These are phyloP conservation scores for Colletotrichum costaricense DNA, from an alignment of 2,329 filamentous ascomycete species.

Conservation along the genomic window DNA sequence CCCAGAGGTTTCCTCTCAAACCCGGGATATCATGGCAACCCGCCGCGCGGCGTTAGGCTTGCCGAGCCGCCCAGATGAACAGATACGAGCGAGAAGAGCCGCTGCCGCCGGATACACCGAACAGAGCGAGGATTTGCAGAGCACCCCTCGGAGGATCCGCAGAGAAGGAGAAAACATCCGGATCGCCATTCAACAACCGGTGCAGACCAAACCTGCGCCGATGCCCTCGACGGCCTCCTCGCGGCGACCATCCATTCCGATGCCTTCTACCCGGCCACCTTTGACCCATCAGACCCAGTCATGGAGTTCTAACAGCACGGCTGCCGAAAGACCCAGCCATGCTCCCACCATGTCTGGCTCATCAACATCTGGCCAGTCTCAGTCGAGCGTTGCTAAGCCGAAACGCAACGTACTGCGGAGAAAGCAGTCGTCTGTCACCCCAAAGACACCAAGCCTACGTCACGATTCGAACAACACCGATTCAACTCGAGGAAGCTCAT, in stretches of 20 bases:
- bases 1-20: constrained; percentile 34
- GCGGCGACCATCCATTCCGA: constrained; percentile 42
- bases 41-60: constrained; percentile 53
- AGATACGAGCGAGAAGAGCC: constrained; percentile 43
- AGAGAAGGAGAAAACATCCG: constrained; percentile 30
- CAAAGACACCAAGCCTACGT: constrained; percentile 47
- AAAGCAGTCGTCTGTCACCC: constrained; percentile 60
- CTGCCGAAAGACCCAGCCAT: constrained; percentile 46
- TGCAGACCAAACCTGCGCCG: constrained; percentile 43
- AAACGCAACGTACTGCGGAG: constrained; percentile 58
- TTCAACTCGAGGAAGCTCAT: constrained; percentile 53
- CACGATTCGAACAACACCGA: constrained; percentile 48
- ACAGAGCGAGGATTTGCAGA: constrained; percentile 28
- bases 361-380: constrained; percentile 47
- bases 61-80: constrained; percentile 52
- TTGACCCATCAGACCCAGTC: constrained; percentile 56
- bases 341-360: constrained; percentile 46
- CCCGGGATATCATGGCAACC: constrained; percentile 56
- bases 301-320: constrained; percentile 51
- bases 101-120: constrained; percentile 33
- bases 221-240: constrained; percentile 49
- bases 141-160: constrained; percentile 10
- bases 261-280: constrained; percentile 46
- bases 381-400: constrained; percentile 45
- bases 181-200: constrained; percentile 14